Evolutionary conservation across 352 stramenopile genomes (phyloP).

Genomic region (Pythium biforme): DNA sequence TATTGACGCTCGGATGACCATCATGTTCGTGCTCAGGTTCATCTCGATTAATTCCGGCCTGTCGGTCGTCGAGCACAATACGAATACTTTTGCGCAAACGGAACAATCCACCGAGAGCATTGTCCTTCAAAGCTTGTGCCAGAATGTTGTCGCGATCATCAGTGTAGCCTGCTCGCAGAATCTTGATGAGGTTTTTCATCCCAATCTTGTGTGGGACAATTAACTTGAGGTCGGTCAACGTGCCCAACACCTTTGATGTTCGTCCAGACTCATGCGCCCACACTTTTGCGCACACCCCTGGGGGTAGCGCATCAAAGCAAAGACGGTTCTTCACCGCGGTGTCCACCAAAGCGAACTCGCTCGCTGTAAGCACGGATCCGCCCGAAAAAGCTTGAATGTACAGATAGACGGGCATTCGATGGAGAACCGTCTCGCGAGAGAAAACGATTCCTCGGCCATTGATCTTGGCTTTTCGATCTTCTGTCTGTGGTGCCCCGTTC

Average conservation of each 20-base stretch:
- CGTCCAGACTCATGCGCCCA: slow-evolving; percentile 72
- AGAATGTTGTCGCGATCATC: slow-evolving; percentile 66
- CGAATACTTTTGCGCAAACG: slow-evolving; percentile 44
- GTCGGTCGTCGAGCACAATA: slow-evolving; percentile 51
- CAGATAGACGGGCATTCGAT: slow-evolving; percentile 72
- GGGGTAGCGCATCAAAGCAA: slow-evolving; percentile 46
- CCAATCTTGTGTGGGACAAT: slow-evolving; percentile 78
- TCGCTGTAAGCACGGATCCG: slow-evolving; percentile 49
- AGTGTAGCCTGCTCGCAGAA: slow-evolving; percentile 64
- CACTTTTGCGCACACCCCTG: slow-evolving; percentile 51
- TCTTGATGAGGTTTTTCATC: slow-evolving; percentile 77
- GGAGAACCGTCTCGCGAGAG: slow-evolving; percentile 68
- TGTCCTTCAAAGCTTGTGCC: slow-evolving; percentile 67
- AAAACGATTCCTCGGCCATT: slow-evolving; percentile 53
- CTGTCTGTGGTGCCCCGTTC: neutral
- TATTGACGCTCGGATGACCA: slow-evolving; percentile 25
- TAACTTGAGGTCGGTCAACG: slow-evolving; percentile 62
- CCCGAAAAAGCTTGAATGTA: slow-evolving; percentile 83
- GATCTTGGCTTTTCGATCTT: neutral
- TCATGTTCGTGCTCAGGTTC: slow-evolving; percentile 7
- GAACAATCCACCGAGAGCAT: slow-evolving; percentile 70
- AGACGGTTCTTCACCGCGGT: slow-evolving; percentile 48
- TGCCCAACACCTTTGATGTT: slow-evolving; percentile 70
- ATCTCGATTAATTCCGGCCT: neutral
- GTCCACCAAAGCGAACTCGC: slow-evolving; percentile 54